A percentile compares a stretch with the other conserved stretches of the same genome.
These are phyloP conservation scores for Penicillium sp. DNA, from an alignment of 2,329 filamentous ascomycete genomes.

Conservation along the genomic window DNA sequence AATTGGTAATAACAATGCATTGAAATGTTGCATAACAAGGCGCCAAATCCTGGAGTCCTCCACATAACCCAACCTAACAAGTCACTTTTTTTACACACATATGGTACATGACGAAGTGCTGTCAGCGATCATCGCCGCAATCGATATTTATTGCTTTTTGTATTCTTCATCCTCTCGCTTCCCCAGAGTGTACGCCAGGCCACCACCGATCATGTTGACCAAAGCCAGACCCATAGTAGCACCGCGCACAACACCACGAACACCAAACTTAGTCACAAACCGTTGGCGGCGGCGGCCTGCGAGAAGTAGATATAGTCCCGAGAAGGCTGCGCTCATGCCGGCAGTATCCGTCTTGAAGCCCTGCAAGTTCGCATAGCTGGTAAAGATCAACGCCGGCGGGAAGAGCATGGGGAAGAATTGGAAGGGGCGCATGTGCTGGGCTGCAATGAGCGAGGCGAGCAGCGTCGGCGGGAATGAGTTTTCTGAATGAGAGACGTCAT, in stretches of 20 bases:
- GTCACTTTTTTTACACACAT: slow-evolving; percentile 3
- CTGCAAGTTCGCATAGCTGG: slow-evolving; percentile 62
- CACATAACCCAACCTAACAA: background rate
- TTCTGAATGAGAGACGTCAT: slow-evolving; percentile 44
- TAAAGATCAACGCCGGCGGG: slow-evolving; percentile 62
- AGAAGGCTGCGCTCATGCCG: slow-evolving; percentile 62
- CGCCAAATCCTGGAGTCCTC: background rate
- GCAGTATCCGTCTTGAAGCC: slow-evolving; percentile 61
- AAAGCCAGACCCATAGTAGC: slow-evolving; percentile 46
- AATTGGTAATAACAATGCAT: background rate
- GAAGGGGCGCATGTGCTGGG: slow-evolving; percentile 64
- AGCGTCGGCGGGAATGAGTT: slow-evolving; percentile 62
- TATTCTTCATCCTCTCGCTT: slow-evolving; percentile 40
- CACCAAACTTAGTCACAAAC: slow-evolving; percentile 45
- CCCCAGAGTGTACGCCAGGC: slow-evolving; percentile 46
- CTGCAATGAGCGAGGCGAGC: slow-evolving; percentile 62
- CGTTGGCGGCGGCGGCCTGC: slow-evolving; percentile 54
- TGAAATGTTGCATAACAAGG: slow-evolving; percentile 1
- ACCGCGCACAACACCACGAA: slow-evolving; percentile 45
- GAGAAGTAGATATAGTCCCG: slow-evolving; percentile 61
- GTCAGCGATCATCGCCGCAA: background rate
- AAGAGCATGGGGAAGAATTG: slow-evolving; percentile 64
- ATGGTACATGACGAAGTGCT: slow-evolving; percentile 1
- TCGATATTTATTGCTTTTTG: slow-evolving; percentile 13
- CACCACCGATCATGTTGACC: slow-evolving; percentile 46